Percentiles rank a stretch among this genome's conserved stretches.
Conservation (phyloP, 2,329 filamentous ascomycete genomes). For the Cercospora sp. region DNA sequence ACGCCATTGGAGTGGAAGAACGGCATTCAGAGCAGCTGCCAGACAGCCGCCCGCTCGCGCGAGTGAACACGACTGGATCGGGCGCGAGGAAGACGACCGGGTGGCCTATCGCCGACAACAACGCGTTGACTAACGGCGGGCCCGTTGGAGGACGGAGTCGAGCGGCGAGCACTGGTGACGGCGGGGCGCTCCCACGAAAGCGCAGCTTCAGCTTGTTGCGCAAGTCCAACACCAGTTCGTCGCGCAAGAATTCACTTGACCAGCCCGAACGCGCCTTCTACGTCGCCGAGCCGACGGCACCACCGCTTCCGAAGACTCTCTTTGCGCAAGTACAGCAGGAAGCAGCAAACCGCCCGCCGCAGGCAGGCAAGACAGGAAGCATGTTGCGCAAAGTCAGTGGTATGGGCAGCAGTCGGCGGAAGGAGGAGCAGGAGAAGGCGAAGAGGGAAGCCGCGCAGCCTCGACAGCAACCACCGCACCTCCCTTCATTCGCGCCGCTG, state of each 20-base stretch:
- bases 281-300: conserved; percentile 4
- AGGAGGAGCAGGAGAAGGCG: conserved; percentile 24
- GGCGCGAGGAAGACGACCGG: background rate
- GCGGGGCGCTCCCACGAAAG: conserved; percentile 1
- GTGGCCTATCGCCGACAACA: conserved; percentile 6
- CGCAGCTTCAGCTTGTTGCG: conserved; percentile 15
- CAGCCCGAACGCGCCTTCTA: conserved; percentile 7
- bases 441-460: conserved; percentile 48
- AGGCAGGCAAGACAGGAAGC: conserved; percentile 4
- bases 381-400: conserved; percentile 36
- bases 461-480: conserved; percentile 58
- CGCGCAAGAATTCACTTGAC: conserved; percentile 12
- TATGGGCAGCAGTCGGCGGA: conserved; percentile 36
- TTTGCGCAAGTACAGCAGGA: conserved; percentile 12
- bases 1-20: conserved; percentile 4
- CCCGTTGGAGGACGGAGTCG: conserved; percentile 13
- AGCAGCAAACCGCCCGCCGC: background rate
- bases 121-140: background rate
- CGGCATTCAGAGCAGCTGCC: conserved; percentile 3
- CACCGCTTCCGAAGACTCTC: conserved; percentile 7
- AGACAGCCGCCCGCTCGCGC: conserved; percentile 1
- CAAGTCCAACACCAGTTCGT: conserved; percentile 10
- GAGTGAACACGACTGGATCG: background rate
- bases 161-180: conserved; percentile 2
- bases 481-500: conserved; percentile 50